Conservation (phyloP, 208 protist genomes). For the Wallacemonas rigidus region DNA sequence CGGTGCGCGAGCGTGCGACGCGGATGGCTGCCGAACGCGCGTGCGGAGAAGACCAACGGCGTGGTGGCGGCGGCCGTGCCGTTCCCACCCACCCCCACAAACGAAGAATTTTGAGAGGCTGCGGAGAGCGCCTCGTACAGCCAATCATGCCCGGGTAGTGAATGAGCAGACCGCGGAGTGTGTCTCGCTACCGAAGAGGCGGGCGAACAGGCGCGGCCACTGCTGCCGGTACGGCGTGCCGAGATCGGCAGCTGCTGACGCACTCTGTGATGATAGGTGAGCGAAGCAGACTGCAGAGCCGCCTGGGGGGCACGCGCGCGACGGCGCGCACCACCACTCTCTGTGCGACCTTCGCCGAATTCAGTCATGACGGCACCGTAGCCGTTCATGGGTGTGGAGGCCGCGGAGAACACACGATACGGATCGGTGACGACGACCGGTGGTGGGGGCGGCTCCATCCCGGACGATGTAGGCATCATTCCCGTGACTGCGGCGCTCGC, state of each 20-base stretch:
- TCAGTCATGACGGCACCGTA: background rate
- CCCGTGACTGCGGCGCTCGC: background rate
- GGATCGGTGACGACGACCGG: background rate
- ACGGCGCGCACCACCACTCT: too few species aligned
- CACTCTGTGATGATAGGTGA: background rate
- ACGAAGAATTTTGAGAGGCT: background rate
- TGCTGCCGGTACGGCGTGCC: background rate
- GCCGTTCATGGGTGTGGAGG: background rate
- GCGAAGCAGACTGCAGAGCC: background rate
- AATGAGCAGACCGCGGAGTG: too few species aligned
- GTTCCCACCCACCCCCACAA: background rate
- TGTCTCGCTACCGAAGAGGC: too few species aligned
- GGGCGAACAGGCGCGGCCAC: too few species aligned
- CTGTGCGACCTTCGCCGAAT: too few species aligned
- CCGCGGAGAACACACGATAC: background rate
- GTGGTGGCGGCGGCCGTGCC: background rate
- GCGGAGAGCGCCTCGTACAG: background rate
- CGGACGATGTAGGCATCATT: too few species aligned
- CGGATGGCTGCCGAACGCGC: constrained; percentile 11
- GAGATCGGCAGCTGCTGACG: constrained; percentile 2
- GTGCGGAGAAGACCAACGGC: background rate
- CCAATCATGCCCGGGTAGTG: background rate
- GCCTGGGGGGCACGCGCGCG: too few species aligned
- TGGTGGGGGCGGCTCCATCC: background rate
- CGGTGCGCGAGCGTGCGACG: constrained; percentile 4